Base-by-base conservation (phyloP, 805 yeast species). In the Candida peoriensis region DNA sequence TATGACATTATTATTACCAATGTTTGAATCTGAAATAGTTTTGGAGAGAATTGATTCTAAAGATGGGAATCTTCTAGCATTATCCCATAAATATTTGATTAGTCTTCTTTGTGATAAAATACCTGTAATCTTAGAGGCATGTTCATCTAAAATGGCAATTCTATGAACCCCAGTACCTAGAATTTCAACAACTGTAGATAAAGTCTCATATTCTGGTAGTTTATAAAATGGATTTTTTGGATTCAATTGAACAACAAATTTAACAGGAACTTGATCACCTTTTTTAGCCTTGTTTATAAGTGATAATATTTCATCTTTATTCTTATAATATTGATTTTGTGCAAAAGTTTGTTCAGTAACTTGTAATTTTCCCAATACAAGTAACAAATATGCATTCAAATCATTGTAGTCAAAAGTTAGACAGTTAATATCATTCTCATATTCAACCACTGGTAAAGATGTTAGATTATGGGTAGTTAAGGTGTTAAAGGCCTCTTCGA, bases 151-250 rank as follows among this genome's bases (percentile, higher is more conserved):
- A 37, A 89, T 84, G 9, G 97, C 96, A 15, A 90, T 76, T 54
- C 98, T 72, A 62, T 93, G 98, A 4, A 89, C 96, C 15, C 98
- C 98, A 25, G 84, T 76, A n/a, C 97, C 97, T 42, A 90, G 66
- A 10, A 84, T 78, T 57, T 87, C 94, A 48, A 85, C 83, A 3
- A 86, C 96, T 5, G 76, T 71, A 27, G 80, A 69, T 34, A 90
- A 64, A 15, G 78, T 74, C 37, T 81, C 88, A 13, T 67, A 54
- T 48, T 85, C 88, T 28, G 77, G 73, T 38, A 93, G 65, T 53
- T 85, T 83, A 42, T 83, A 72, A 53, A 89, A 87, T 3, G 95
- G 95, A 52, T 87, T 90, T 55, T 89, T 89, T 21, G 87, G 88
- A 16, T 90, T 81, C 42, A 93, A 63, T 48, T 78, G 79, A 32